Conservation (phyloP, 1,284 basidiomycete species). For the Cryptococcus floricola region DNA sequence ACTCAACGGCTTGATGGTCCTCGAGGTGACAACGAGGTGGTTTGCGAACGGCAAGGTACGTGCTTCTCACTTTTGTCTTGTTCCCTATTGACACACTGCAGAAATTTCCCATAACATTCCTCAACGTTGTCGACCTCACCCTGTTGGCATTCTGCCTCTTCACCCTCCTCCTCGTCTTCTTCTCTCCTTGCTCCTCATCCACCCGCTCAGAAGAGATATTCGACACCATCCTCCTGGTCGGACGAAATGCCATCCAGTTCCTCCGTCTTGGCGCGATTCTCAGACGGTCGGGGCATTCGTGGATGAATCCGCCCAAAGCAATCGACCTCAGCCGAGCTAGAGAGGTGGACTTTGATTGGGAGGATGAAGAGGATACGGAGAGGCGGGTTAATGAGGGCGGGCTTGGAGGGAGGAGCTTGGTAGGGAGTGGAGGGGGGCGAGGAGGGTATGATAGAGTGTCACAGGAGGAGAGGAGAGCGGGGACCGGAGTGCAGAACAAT, state of each 20-base stretch:
- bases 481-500: conserved; percentile 20
- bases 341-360: conserved; percentile 59
- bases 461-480: conserved; percentile 13
- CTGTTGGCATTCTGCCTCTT: conserved; percentile 80
- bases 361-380: conserved; percentile 56
- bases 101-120: conserved; percentile 94
- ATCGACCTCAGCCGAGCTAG: conserved; percentile 69
- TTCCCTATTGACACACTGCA: conserved; percentile 41
- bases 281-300: conserved; percentile 88
- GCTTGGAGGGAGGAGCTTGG: conserved; percentile 15
- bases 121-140: conserved; percentile 80
- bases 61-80: conserved; percentile 10
- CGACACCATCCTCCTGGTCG: conserved; percentile 82
- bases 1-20: conserved; percentile 86
- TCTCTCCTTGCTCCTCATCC: conserved; percentile 50
- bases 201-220: conserved; percentile 72
- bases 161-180: conserved; percentile 78
- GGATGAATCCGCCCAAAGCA: conserved; percentile 83
- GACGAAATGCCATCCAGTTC: conserved; percentile 86
- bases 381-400: conserved; percentile 18
- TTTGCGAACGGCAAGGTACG: conserved; percentile 83
- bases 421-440: conserved; percentile 4
- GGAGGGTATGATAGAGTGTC: conserved; percentile 21
- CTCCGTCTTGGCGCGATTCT: conserved; percentile 81
- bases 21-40: conserved; percentile 82